A percentile compares a stretch with the other conserved stretches of the same genome.
These are phyloP conservation scores for Diaporthe nobilis DNA, from an alignment of 2,329 filamentous ascomycete species.

Conservation along the genomic window DNA sequence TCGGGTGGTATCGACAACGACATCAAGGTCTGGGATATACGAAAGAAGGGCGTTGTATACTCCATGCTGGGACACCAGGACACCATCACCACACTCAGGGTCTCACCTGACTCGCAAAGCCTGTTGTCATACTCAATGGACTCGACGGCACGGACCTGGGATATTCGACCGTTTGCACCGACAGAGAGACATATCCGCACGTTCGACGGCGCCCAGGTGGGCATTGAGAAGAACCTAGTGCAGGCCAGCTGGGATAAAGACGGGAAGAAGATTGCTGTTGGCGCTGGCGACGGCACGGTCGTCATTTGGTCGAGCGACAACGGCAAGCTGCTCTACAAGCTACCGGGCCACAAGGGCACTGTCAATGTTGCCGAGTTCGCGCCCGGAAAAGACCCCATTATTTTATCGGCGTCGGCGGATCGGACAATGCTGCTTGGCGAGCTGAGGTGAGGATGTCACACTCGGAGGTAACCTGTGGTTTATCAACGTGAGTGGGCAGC, in stretches of 20 bases:
- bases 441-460: slow-evolving; percentile 69
- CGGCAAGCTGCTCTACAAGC: slow-evolving; percentile 93
- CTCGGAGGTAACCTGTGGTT: neutral
- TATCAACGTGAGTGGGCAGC: neutral
- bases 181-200: slow-evolving; percentile 87
- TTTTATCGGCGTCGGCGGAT: slow-evolving; percentile 92
- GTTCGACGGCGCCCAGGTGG: slow-evolving; percentile 91
- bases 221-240: slow-evolving; percentile 92
- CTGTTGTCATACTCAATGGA: slow-evolving; percentile 95
- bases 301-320: slow-evolving; percentile 91
- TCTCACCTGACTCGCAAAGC: slow-evolving; percentile 94
- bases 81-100: slow-evolving; percentile 88
- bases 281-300: slow-evolving; percentile 90
- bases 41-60: slow-evolving; percentile 91
- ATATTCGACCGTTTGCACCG: slow-evolving; percentile 94
- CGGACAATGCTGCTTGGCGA: slow-evolving; percentile 87
- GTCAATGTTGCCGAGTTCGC: slow-evolving; percentile 96
- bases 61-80: slow-evolving; percentile 91
- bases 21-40: slow-evolving; percentile 96
- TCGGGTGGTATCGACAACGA: slow-evolving; percentile 97
- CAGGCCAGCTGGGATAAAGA: slow-evolving; percentile 90
- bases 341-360: slow-evolving; percentile 94
- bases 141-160: slow-evolving; percentile 94
- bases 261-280: slow-evolving; percentile 89
- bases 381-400: slow-evolving; percentile 85